These are phyloP conservation scores for Cenchrus fungigraminus DNA, from an alignment of 176 grass and related monocot genomes.

Conservation along the genomic window DNA sequence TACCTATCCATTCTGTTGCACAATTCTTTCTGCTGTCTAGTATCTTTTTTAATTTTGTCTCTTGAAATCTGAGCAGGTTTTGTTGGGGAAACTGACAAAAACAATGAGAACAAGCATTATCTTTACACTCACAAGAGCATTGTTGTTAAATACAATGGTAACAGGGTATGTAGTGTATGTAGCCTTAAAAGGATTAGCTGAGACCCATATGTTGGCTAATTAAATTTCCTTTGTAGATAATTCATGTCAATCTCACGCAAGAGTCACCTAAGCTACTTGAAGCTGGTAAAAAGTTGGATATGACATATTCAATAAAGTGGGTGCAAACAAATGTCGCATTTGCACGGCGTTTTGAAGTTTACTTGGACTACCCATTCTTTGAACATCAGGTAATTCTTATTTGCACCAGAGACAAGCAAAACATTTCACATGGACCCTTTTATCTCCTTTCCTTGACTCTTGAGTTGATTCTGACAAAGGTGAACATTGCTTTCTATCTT, in stretches of 20 bases:
- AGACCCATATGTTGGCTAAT: conserved; percentile 28
- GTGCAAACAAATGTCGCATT: conserved; percentile 86
- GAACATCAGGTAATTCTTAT: conserved; percentile 87
- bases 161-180: conserved; percentile 60
- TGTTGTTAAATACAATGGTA: conserved; percentile 74
- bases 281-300: conserved; percentile 86
- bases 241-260: conserved; percentile 99
- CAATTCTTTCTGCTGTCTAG: conserved; percentile 12
- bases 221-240: conserved; percentile 62
- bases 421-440: neutral
- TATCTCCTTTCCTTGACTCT: conserved; percentile 30
- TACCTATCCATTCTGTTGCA: conserved; percentile 7
- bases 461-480: conserved; percentile 29
- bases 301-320: conserved; percentile 97
- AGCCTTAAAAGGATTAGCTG: conserved; percentile 30
- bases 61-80: conserved; percentile 65
- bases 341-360: conserved; percentile 92
- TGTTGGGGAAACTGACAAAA: conserved; percentile 92
- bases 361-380: conserved; percentile 97
- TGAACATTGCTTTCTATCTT: conserved; percentile 34
- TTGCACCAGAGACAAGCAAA: neutral
- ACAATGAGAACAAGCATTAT: conserved; percentile 93
- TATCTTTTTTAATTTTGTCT: conserved; percentile 41
- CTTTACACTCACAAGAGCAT: conserved; percentile 93
- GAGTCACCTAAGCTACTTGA: conserved; percentile 93